phyloP scores from a whole-genome alignment of 2,329 filamentous ascomycete species.

The Fonsecaea monophora region DNA sequence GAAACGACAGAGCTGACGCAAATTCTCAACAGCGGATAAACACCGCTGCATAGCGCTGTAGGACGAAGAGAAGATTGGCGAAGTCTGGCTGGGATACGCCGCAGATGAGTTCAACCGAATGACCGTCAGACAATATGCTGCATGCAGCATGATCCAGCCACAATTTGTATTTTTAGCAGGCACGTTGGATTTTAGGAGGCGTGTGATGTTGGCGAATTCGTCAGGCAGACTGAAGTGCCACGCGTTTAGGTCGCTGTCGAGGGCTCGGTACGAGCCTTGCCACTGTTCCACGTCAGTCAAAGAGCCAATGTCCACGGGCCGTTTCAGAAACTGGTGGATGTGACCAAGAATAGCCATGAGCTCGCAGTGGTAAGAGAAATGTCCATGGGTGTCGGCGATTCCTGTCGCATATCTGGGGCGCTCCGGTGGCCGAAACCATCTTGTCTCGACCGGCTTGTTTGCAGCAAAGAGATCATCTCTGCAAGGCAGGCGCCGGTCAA shows the following conservation, averaged over 20 bases:
- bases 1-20: conserved; percentile 78
- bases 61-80: conserved; percentile 86
- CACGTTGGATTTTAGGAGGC: conserved; percentile 71
- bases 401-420: conserved; percentile 68
- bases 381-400: conserved; percentile 79
- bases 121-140: conserved; percentile 87
- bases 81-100: conserved; percentile 87
- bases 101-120: conserved; percentile 91
- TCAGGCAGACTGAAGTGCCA: conserved; percentile 85
- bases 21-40: conserved; percentile 80
- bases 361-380: conserved; percentile 90
- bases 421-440: conserved; percentile 72
- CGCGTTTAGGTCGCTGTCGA: conserved; percentile 77
- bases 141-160: conserved; percentile 89
- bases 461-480: conserved; percentile 84
- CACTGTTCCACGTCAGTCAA: conserved; percentile 85
- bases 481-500: conserved; percentile 85
- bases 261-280: conserved; percentile 84
- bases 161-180: conserved; percentile 75
- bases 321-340: conserved; percentile 87
- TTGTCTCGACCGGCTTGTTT: conserved; percentile 82
- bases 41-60: conserved; percentile 85
- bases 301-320: conserved; percentile 85
- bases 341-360: conserved; percentile 85
- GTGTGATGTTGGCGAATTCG: conserved; percentile 84